phyloP scores from a whole-genome alignment of 352 stramenopile species.

The Phytophthora idaei region DNA sequence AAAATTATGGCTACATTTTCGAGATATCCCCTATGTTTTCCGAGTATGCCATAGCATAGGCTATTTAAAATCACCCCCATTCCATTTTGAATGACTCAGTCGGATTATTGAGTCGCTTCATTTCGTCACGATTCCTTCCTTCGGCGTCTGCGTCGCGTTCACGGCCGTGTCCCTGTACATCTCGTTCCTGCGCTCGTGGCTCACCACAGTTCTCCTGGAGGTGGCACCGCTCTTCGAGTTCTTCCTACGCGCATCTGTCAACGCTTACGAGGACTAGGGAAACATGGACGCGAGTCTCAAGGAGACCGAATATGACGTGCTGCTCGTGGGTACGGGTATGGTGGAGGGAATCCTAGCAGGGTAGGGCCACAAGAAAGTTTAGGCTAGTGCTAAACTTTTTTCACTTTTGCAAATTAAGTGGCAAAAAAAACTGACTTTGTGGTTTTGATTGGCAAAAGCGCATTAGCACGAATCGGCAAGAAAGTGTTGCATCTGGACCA shows the following conservation, averaged over 20 bases:
- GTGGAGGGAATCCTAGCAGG: conserved; percentile 77
- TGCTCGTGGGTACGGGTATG: conserved; percentile 85
- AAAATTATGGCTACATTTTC: not conserved
- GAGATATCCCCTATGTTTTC: not conserved
- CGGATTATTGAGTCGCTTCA: not conserved
- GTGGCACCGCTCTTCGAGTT: conserved; percentile 32
- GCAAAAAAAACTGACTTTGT: conserved; percentile 4
- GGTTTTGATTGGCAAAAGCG: conserved; percentile 34
- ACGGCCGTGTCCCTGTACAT: conserved; percentile 40
- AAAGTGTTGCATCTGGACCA: conserved; percentile 83
- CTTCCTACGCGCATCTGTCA: conserved; percentile 28
- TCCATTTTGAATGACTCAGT: not conserved
- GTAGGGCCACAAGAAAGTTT: conserved; percentile 32
- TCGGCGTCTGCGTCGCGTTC: conserved; percentile 30
- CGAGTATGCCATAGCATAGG: not conserved
- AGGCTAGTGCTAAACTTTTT: conserved; percentile 7
- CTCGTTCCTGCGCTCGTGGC: conserved; percentile 38
- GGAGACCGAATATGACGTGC: conserved; percentile 70
- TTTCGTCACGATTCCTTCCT: conserved; percentile 26
- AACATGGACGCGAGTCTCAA: conserved; percentile 63
- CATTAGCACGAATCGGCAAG: conserved; percentile 67
- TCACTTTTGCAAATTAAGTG: conserved; percentile 8
- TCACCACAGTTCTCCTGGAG: conserved; percentile 30
- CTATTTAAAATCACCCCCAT: not conserved
- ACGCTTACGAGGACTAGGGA: conserved; percentile 28